Conservation (phyloP, 2,329 filamentous ascomycete species). For the Botrytis squamosa region DNA sequence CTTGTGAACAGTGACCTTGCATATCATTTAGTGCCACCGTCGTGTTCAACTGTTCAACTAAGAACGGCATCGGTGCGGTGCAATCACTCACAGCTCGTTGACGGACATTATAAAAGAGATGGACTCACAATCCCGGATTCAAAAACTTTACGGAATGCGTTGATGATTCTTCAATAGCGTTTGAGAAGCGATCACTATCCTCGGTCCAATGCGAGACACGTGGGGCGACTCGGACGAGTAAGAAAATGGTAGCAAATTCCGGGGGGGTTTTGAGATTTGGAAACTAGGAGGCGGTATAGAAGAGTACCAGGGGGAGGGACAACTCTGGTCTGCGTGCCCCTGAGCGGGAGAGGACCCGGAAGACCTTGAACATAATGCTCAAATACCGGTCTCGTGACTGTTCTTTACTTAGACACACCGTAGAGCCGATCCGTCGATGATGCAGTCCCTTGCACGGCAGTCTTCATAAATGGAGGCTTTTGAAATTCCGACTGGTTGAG, state of each 20-base stretch:
- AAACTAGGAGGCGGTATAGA: constrained; percentile 16
- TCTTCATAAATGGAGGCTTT: background rate
- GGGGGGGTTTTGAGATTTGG: background rate
- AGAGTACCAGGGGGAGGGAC: constrained; percentile 1
- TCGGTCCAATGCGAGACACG: constrained; percentile 17
- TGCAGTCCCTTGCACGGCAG: constrained; percentile 16
- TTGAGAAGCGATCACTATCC: constrained; percentile 3
- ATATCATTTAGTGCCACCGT: background rate
- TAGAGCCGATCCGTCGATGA: background rate
- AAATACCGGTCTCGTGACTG: constrained; percentile 5
- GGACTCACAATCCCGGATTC: background rate
- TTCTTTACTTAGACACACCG: background rate
- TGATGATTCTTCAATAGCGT: background rate
- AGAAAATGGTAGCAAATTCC: background rate
- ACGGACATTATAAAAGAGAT: background rate
- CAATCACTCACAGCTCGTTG: background rate
- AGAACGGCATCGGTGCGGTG: background rate
- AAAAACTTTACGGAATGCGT: background rate
- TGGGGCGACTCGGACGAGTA: constrained; percentile 16
- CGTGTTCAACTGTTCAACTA: background rate
- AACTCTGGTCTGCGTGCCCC: constrained; percentile 17
- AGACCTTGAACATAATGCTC: constrained; percentile 13
- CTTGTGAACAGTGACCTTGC: constrained; percentile 17
- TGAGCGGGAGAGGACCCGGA: constrained; percentile 24
- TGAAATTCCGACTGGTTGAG: background rate